phyloP scores from a whole-genome alignment of 306 rosid species.

The Dalbergia cultrata region DNA sequence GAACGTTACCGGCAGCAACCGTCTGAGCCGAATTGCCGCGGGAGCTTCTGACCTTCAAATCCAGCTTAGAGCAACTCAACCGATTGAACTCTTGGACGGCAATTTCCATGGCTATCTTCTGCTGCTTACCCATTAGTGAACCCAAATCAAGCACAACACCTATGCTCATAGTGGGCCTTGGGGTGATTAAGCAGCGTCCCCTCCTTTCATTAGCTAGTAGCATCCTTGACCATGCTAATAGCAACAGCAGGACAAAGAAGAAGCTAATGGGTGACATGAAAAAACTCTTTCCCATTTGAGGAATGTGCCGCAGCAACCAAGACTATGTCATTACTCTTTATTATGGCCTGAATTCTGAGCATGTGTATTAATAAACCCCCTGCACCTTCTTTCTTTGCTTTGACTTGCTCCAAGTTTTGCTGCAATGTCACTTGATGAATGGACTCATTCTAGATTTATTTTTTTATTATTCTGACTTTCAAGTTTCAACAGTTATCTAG shows the following conservation, averaged over 20 bases:
- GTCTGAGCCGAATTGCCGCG: constrained; percentile 37
- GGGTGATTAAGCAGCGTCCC: constrained; percentile 10
- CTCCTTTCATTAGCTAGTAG: constrained; percentile 3
- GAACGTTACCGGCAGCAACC: constrained; percentile 36
- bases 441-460: neutral
- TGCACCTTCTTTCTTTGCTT: too few relatives aligned
- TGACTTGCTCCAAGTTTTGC: too few relatives aligned
- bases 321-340: neutral
- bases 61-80: constrained; percentile 3
- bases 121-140: constrained; percentile 57
- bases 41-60: constrained; percentile 26
- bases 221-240: constrained; percentile 28
- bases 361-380: neutral
- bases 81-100: constrained; percentile 55
- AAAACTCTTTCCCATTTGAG: constrained; percentile 19
- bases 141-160: constrained; percentile 58
- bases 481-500: too few relatives aligned
- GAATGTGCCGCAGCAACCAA: neutral
- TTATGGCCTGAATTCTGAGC: neutral
- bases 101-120: constrained; percentile 61
- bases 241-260: constrained; percentile 10
- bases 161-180: constrained; percentile 32
- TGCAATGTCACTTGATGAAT: too few relatives aligned
- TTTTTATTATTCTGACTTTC: too few relatives aligned
- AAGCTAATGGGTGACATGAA: neutral